A percentile compares a stretch with the other conserved stretches of the same genome.
These are phyloP conservation scores for Aspergillus latus DNA, from an alignment of 2,329 filamentous ascomycete species.

Conservation along the genomic window DNA sequence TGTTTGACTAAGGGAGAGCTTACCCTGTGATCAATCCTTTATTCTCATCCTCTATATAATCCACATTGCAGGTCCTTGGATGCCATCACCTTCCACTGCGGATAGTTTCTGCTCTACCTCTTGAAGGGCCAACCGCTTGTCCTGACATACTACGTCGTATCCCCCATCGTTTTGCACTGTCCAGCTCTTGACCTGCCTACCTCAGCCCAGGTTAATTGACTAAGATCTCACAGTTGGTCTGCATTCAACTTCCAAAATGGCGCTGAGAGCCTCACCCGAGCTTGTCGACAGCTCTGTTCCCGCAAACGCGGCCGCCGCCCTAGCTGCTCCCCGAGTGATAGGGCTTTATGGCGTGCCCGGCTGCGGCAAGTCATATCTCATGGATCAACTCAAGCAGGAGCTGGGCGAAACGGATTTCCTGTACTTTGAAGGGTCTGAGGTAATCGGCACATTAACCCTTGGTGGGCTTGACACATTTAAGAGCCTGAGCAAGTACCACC, in stretches of 20 bases:
- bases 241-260: background rate
- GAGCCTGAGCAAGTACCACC: background rate
- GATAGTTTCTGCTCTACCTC: too few relatives aligned
- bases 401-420: background rate
- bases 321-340: background rate
- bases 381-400: slow-evolving; percentile 5
- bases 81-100: too few relatives aligned
- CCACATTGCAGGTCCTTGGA: too few relatives aligned
- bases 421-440: slow-evolving; percentile 1
- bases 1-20: too few relatives aligned
- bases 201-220: too few relatives aligned
- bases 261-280: too few relatives aligned
- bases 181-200: too few relatives aligned
- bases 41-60: too few relatives aligned
- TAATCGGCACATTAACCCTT: background rate
- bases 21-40: too few relatives aligned
- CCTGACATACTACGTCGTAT: background rate
- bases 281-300: too few relatives aligned
- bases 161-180: background rate
- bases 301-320: too few relatives aligned
- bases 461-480: slow-evolving; percentile 1
- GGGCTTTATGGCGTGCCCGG: slow-evolving; percentile 8
- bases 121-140: too few relatives aligned
- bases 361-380: background rate
- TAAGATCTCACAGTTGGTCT: background rate